Conservation (phyloP, 2,329 filamentous ascomycete species). For the Diaporthe citriasiana region DNA sequence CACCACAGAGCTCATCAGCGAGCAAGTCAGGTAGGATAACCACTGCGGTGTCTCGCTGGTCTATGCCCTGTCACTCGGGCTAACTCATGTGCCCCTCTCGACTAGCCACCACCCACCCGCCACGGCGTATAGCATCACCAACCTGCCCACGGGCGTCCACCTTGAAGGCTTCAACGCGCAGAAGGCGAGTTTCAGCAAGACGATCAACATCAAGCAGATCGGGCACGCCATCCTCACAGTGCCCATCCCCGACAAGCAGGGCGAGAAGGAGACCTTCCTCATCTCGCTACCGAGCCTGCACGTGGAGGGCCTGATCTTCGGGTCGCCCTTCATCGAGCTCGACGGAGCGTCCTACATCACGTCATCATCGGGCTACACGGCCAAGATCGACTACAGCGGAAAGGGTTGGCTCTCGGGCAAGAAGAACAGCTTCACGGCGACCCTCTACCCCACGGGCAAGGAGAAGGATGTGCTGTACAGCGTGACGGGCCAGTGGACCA, state of each 20-base stretch:
- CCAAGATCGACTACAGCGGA: constrained; percentile 92
- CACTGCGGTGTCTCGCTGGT: background rate
- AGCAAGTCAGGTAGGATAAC: constrained; percentile 83
- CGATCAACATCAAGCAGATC: constrained; percentile 95
- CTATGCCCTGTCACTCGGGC: background rate
- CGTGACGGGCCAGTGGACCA: constrained; percentile 92
- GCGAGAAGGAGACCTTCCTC: constrained; percentile 78
- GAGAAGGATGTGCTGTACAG: constrained; percentile 84
- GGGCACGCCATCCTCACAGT: constrained; percentile 89
- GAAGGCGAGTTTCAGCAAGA: constrained; percentile 93
- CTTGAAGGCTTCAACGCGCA: constrained; percentile 95
- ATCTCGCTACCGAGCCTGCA: constrained; percentile 93
- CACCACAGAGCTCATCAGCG: constrained; percentile 87
- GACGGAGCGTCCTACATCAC: constrained; percentile 88
- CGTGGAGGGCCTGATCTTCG: constrained; percentile 92
- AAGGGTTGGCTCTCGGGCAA: constrained; percentile 96
- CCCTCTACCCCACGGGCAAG: constrained; percentile 77
- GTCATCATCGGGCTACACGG: constrained; percentile 87
- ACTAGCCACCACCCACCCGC: constrained; percentile 89
- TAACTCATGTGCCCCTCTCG: background rate
- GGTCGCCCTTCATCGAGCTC: constrained; percentile 90
- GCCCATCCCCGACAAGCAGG: constrained; percentile 58
- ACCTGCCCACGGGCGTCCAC: constrained; percentile 83
- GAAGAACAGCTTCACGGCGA: constrained; percentile 90
- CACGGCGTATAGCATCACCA: constrained; percentile 94